These are phyloP conservation scores for Ceriops zippeliana DNA, from an alignment of 345 rosid species.

Conservation along the genomic window DNA sequence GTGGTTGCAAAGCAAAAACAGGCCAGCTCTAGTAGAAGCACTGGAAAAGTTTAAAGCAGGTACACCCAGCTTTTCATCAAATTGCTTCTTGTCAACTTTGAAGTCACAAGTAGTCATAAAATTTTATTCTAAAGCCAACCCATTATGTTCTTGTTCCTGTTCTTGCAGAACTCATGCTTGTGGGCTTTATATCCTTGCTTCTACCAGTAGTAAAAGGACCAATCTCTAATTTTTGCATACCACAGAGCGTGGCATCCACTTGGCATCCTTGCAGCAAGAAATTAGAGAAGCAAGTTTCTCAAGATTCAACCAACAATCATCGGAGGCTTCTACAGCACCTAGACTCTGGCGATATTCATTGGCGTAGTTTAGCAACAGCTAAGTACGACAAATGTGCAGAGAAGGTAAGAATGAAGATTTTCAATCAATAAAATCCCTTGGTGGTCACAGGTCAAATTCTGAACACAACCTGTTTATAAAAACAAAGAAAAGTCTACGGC, in stretches of 20 bases:
- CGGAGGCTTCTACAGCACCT: slow-evolving; percentile 47
- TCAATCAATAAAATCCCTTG: not conserved
- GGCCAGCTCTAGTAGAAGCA: slow-evolving; percentile 69
- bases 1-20: slow-evolving; percentile 68
- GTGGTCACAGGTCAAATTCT: no score
- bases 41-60: slow-evolving; percentile 92
- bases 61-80: slow-evolving; percentile 10
- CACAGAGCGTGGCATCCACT: slow-evolving; percentile 36
- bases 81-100: slow-evolving; percentile 2
- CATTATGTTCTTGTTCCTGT: not conserved
- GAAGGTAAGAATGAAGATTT: slow-evolving; percentile 24
- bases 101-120: not conserved
- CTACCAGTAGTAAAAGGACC: slow-evolving; percentile 38
- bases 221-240: slow-evolving; percentile 52
- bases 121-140: not conserved
- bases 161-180: slow-evolving; percentile 58
- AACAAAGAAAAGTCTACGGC: no score
- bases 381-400: slow-evolving; percentile 37
- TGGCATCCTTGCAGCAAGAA: slow-evolving; percentile 65
- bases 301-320: slow-evolving; percentile 19
- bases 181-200: slow-evolving; percentile 74
- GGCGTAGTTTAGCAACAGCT: slow-evolving; percentile 45
- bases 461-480: no score
- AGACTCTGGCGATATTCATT: slow-evolving; percentile 25
- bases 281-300: not conserved